A percentile compares a stretch with the other conserved stretches of the same genome.
phyloP scores from a whole-genome alignment of 2,329 filamentous ascomycete species.

The Coniochaeta pulveracea region DNA sequence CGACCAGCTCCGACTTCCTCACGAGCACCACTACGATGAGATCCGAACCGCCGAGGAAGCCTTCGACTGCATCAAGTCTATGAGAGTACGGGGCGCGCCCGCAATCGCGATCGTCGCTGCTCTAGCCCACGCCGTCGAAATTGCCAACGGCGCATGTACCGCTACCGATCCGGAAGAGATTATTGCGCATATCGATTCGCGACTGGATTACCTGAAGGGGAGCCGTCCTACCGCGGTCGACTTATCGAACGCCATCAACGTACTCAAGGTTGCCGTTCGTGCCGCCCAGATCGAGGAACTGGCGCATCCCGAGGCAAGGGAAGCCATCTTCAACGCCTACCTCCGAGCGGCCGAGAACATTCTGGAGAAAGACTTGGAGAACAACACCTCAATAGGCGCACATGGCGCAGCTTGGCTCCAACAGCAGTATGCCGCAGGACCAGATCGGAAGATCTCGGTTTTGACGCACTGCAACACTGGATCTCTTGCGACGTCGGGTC shows the following conservation, averaged over 20 bases:
- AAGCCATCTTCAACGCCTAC: conserved; percentile 56
- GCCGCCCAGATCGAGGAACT: conserved; percentile 27
- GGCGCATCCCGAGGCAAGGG: conserved; percentile 29
- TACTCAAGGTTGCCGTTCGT: conserved; percentile 58
- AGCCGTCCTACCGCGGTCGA: conserved; percentile 94
- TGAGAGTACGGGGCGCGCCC: conserved; percentile 74
- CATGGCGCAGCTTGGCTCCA: conserved; percentile 77
- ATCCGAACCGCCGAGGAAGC: conserved; percentile 62
- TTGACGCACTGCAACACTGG: conserved; percentile 98
- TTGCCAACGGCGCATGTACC: conserved; percentile 44
- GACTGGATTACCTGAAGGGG: conserved; percentile 75
- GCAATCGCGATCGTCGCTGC: conserved; percentile 98
- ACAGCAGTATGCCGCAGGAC: conserved; percentile 38
- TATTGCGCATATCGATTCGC: conserved; percentile 60
- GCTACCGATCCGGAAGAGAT: conserved; percentile 41
- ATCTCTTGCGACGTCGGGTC: conserved; percentile 92
- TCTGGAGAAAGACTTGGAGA: conserved; percentile 73
- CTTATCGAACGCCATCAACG: conserved; percentile 75
- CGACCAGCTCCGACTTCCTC: conserved; percentile 73
- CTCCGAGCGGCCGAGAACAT: conserved; percentile 76
- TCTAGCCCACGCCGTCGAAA: conserved; percentile 75
- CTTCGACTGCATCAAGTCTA: conserved; percentile 72
- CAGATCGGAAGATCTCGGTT: conserved; percentile 55
- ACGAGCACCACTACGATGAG: conserved; percentile 67
- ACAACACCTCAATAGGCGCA: conserved; percentile 77